Evolutionary conservation across 768 basidiomycete species (phyloP), one percentile per base, ranked within the genome.

Genomic region (Cyclocybe cylindracea): DNA sequence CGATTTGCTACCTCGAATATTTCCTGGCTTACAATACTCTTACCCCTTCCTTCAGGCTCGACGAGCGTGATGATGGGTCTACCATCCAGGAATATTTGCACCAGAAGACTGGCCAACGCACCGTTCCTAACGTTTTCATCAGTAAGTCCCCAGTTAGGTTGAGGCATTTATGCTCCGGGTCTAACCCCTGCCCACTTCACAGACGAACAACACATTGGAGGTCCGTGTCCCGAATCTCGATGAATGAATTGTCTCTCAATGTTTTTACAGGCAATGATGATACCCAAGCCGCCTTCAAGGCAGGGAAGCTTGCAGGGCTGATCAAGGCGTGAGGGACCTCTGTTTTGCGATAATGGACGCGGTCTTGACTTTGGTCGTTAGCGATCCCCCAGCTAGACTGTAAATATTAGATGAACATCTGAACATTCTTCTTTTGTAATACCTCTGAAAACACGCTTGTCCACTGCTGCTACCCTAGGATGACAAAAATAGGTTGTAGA

Each of bases 101-200:
- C 2, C 48, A 78, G 58, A 86, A 83, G 77, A 88, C 87, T 0
- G 77, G 76, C 0, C 90, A 87, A 58, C 66, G 79, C 16, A 86
- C 86, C 9, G 91, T 93, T 5, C 91, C 91, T 31, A 88, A 84
- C 62, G 77, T 89, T 51, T 93, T 89, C 71, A 78, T 92, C 62
- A 79, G 87, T 89, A 53, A 76, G 77, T 51, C 35, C 14, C 4
- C 10, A 37, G 36, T 31, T 9, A 3, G 5, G 18, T 46, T 24
- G 29, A 32, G 35, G 5, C 24, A 18, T 42, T 24, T 36, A 19
- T 16, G 31, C 19, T 47, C 18, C 39, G 1, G 13, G 38, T n/a
- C 33, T 55, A 10, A 45, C 50, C n/a, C 35, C 32, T 14, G 41
- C 11, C 7, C 32, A 7, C 16, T 39, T 24, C 32, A 19, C 42